Conservation (phyloP, 1,284 basidiomycete species). For the Apiotrichum domesticum region DNA sequence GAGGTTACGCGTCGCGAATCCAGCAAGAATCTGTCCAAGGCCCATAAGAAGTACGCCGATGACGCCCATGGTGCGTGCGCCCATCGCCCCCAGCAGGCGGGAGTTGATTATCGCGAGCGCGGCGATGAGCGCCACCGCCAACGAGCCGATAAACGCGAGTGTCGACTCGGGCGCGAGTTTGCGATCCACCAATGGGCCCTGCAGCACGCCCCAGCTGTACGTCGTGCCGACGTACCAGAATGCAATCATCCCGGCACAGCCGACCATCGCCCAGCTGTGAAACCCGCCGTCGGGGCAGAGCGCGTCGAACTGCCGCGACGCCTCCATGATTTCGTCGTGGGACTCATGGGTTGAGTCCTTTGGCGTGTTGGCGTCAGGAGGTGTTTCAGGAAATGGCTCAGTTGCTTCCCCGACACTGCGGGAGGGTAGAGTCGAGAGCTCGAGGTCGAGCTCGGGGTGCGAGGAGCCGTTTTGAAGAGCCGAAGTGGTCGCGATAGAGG, state of each 20-base stretch:
- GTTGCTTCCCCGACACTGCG: too few relatives aligned
- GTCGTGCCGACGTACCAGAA: constrained; percentile 30
- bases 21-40: constrained; percentile 28
- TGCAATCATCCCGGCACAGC: background rate
- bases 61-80: constrained; percentile 26
- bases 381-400: too few relatives aligned
- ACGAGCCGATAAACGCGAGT: constrained; percentile 37
- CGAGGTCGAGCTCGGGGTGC: too few relatives aligned
- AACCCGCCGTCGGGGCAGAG: constrained; percentile 10
- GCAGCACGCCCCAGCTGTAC: constrained; percentile 41
- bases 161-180: constrained; percentile 33
- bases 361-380: too few relatives aligned
- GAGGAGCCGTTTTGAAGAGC: too few relatives aligned
- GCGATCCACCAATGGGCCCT: constrained; percentile 27
- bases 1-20: constrained; percentile 23
- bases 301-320: constrained; percentile 3
- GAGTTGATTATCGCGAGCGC: constrained; percentile 35
- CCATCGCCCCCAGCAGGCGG: constrained; percentile 27
- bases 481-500: too few relatives aligned
- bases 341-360: background rate
- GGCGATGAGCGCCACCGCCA: constrained; percentile 28
- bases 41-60: constrained; percentile 26
- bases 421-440: too few relatives aligned
- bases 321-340: background rate
- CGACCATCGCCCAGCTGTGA: constrained; percentile 6